These are phyloP conservation scores for Haplosporangium gracile DNA, from an alignment of 192 early-diverging fungal species.

Conservation along the genomic window DNA sequence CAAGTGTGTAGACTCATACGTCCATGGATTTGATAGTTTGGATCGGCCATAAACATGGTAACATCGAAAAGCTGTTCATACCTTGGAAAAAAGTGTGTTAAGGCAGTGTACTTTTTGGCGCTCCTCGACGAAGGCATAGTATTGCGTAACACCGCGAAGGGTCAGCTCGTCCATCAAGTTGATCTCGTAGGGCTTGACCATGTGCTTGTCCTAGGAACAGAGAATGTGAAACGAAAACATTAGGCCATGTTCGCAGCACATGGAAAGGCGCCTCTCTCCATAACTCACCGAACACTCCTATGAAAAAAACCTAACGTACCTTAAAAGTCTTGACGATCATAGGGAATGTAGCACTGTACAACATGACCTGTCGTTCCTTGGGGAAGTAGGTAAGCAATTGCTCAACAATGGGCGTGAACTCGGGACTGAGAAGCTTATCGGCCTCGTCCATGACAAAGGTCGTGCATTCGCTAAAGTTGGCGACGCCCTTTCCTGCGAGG, in stretches of 20 bases:
- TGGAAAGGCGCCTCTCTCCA: not conserved
- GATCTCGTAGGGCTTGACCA: constrained; percentile 96
- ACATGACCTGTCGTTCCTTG: constrained; percentile 69
- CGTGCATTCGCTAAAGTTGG: constrained; percentile 70
- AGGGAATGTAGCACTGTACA: constrained; percentile 85
- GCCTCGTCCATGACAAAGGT: constrained; percentile 80
- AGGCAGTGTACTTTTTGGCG: constrained; percentile 96
- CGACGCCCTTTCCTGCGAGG: constrained; percentile 79
- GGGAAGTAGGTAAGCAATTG: constrained; percentile 41
- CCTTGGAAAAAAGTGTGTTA: constrained; percentile 93
- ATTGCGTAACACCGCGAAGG: constrained; percentile 96
- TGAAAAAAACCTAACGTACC: not conserved
- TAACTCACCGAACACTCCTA: not conserved
- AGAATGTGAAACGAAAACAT: not conserved
- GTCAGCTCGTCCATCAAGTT: constrained; percentile 99
- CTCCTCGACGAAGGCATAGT: constrained; percentile 98
- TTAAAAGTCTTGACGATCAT: constrained; percentile 96
- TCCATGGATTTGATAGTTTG: not conserved
- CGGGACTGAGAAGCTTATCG: constrained; percentile 71
- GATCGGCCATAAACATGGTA: not conserved
- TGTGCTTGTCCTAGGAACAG: constrained; percentile 79
- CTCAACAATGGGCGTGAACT: constrained; percentile 24
- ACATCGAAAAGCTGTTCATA: constrained; percentile 19
- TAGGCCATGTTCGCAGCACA: not conserved
- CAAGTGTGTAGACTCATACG: no score